These are phyloP conservation scores for Sporothrix brasiliensis DNA, from an alignment of 2,329 filamentous ascomycete species.

Conservation along the genomic window DNA sequence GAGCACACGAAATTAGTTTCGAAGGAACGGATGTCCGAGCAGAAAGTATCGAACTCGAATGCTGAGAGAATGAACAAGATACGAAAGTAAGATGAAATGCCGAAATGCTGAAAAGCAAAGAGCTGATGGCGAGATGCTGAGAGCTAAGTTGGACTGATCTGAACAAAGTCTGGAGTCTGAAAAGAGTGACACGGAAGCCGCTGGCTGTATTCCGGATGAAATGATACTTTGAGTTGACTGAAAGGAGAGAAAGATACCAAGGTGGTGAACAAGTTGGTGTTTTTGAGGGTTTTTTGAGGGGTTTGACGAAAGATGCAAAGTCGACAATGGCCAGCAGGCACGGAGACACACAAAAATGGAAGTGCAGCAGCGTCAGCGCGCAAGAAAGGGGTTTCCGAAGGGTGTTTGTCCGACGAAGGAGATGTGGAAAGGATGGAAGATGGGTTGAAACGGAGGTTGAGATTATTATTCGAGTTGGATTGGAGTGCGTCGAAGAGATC, in stretches of 20 bases:
- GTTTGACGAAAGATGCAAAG: constrained; percentile 6
- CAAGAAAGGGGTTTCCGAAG: constrained; percentile 20
- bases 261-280: neutral
- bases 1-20: constrained; percentile 29
- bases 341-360: constrained; percentile 19
- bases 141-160: neutral
- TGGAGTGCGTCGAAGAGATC: neutral
- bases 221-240: neutral
- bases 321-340: constrained; percentile 18
- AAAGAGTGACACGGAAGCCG: constrained; percentile 22
- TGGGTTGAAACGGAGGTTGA: neutral
- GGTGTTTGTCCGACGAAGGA: constrained; percentile 13
- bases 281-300: constrained; percentile 1
- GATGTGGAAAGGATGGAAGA: constrained; percentile 1
- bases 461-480: neutral
- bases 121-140: neutral
- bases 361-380: constrained; percentile 33
- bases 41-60: constrained; percentile 24
- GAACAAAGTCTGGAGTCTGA: neutral
- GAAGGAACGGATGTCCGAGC: constrained; percentile 22
- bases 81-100: neutral
- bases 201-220: constrained; percentile 22
- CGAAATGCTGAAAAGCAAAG: neutral
- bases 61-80: neutral
- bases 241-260: neutral